Conservation (phyloP, 2,329 filamentous ascomycete species). For the Microcyclosporella mali region DNA sequence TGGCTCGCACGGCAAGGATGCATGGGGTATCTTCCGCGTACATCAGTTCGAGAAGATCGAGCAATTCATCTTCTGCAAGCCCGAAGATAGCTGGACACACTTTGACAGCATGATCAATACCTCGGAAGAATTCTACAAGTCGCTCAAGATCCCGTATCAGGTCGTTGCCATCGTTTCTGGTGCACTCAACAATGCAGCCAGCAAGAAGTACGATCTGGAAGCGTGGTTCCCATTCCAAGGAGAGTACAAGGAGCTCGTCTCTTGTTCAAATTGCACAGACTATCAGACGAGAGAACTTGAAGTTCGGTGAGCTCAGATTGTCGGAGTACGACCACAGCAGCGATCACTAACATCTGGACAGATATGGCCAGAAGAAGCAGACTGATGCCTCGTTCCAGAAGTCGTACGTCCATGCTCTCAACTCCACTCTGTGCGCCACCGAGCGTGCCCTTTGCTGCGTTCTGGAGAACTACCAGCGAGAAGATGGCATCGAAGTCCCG, state of each 20-base stretch:
- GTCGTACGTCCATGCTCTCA: slow-evolving; percentile 89
- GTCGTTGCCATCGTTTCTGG: slow-evolving; percentile 94
- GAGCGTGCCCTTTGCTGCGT: slow-evolving; percentile 90
- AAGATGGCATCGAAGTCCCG: slow-evolving; percentile 74
- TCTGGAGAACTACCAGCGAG: slow-evolving; percentile 93
- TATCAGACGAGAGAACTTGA: slow-evolving; percentile 93
- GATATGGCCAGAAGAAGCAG: slow-evolving; percentile 76
- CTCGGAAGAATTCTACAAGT: slow-evolving; percentile 93
- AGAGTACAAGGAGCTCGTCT: slow-evolving; percentile 97
- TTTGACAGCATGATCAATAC: slow-evolving; percentile 89
- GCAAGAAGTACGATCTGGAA: slow-evolving; percentile 94
- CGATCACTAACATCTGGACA: slow-evolving; percentile 7
- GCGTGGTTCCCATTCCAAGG: slow-evolving; percentile 95
- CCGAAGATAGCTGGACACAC: slow-evolving; percentile 84
- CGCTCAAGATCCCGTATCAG: slow-evolving; percentile 80
- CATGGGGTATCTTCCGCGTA: slow-evolving; percentile 96
- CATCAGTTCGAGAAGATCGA: slow-evolving; percentile 97
- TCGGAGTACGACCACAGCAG: not conserved
- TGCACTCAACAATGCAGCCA: slow-evolving; percentile 78
- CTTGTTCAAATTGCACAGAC: slow-evolving; percentile 95
- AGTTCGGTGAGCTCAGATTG: slow-evolving; percentile 51
- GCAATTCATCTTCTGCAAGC: slow-evolving; percentile 74
- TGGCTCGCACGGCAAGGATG: slow-evolving; percentile 83
- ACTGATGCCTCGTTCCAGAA: slow-evolving; percentile 69
- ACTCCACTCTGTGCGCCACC: slow-evolving; percentile 84